A percentile compares a stretch with the other conserved stretches of the same genome.
These are phyloP conservation scores for Toxicodendron radicans DNA, from an alignment of 345 rosid species.

Conservation along the genomic window DNA sequence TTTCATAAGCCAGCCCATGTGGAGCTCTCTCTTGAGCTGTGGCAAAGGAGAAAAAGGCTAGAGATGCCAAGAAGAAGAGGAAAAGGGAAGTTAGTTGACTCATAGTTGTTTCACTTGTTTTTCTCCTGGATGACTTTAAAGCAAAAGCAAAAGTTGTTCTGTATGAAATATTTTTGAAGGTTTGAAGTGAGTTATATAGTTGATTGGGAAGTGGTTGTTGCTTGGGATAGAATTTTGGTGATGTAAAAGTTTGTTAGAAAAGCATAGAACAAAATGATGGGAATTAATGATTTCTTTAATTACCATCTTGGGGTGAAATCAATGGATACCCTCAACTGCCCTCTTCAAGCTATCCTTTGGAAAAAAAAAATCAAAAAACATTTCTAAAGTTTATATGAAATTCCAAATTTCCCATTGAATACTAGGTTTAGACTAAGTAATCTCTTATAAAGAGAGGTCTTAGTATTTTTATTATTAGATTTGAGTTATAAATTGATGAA, in stretches of 20 bases:
- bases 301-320: not conserved
- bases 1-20: conserved; percentile 72
- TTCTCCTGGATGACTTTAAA: conserved; percentile 13
- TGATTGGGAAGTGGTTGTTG: conserved; percentile 40
- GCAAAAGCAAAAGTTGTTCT: conserved; percentile 14
- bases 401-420: too few species aligned
- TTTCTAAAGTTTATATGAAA: not conserved
- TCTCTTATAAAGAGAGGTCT: too few species aligned
- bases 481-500: too few species aligned
- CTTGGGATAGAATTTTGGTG: conserved; percentile 46
- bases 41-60: conserved; percentile 35
- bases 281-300: conserved; percentile 22
- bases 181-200: conserved; percentile 53
- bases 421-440: too few species aligned
- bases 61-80: conserved; percentile 37
- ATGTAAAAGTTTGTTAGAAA: conserved; percentile 27
- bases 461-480: too few species aligned
- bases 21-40: conserved; percentile 80
- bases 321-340: conserved; percentile 12
- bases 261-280: conserved; percentile 55
- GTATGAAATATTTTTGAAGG: conserved; percentile 26
- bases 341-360: not conserved
- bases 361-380: too few species aligned
- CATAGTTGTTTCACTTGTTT: conserved; percentile 35
- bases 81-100: conserved; percentile 33